These are phyloP conservation scores for Aspergillus ostianus DNA, from an alignment of 495 filamentous ascomycete species.

Conservation along the genomic window DNA sequence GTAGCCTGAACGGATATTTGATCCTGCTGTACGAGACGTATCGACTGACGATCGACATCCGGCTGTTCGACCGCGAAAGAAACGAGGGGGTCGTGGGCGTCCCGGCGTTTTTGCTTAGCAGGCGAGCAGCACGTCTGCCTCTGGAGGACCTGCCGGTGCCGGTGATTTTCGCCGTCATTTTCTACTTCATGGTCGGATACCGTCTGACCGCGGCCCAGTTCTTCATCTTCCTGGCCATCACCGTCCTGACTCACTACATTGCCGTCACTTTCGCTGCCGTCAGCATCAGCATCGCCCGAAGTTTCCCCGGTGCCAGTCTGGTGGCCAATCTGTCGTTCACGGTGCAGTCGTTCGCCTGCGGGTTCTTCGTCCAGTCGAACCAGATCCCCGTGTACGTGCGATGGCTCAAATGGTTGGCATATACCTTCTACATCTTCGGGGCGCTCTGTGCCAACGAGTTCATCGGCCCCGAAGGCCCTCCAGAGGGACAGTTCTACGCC, in stretches of 20 bases:
- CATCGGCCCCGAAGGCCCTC: constrained; percentile 39
- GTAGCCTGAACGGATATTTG: constrained; percentile 69
- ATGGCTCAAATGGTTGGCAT: constrained; percentile 63
- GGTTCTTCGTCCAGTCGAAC: constrained; percentile 68
- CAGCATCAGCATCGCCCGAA: constrained; percentile 57
- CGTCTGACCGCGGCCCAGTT: constrained; percentile 57
- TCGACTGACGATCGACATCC: constrained; percentile 66
- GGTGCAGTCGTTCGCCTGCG: constrained; percentile 66
- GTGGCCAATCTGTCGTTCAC: constrained; percentile 70
- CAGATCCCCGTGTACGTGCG: constrained; percentile 71
- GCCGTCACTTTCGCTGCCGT: constrained; percentile 60
- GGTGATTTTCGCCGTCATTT: constrained; percentile 63
- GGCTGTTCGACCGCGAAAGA: constrained; percentile 69
- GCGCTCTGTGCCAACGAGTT: constrained; percentile 70
- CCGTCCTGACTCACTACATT: constrained; percentile 64
- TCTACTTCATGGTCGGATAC: constrained; percentile 76
- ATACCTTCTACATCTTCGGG: constrained; percentile 65
- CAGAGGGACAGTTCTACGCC: constrained; percentile 57
- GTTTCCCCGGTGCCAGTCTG: constrained; percentile 60
- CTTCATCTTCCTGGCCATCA: constrained; percentile 64
- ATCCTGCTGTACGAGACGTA: constrained; percentile 72
- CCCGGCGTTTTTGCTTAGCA: constrained; percentile 61
- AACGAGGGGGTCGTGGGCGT: constrained; percentile 69
- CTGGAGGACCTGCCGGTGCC: constrained; percentile 70
- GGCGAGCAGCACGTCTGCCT: constrained; percentile 61